Conservation (phyloP, 345 rosid species). For the Lagerstroemia speciosa region DNA sequence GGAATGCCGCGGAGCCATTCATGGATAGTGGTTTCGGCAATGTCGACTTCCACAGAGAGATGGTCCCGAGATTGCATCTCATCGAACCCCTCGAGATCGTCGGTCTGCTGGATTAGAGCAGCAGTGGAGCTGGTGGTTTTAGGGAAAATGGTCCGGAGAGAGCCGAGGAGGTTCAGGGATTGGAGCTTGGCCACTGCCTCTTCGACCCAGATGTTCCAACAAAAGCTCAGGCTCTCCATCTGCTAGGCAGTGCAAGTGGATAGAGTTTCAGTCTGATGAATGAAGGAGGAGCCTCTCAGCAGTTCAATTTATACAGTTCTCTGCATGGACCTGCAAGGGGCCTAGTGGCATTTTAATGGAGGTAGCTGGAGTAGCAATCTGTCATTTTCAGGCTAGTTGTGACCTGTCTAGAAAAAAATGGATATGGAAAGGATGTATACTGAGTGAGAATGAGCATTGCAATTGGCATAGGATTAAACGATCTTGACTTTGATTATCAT, state of each 20-base stretch:
- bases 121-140: neutral
- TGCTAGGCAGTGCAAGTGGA: neutral
- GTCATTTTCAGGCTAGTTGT: too few species aligned
- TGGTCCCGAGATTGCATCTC: constrained; percentile 76
- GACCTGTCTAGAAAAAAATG: too few species aligned
- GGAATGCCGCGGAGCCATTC: constrained; percentile 78
- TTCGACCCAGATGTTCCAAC: constrained; percentile 68
- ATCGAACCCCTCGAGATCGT: constrained; percentile 58
- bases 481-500: too few species aligned
- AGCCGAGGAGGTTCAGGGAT: constrained; percentile 57
- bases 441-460: too few species aligned
- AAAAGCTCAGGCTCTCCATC: neutral
- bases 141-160: constrained; percentile 52
- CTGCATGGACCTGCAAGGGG: too few species aligned
- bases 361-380: too few species aligned
- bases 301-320: too few species aligned
- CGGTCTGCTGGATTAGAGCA: constrained; percentile 2
- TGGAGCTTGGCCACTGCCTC: constrained; percentile 64
- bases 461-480: too few species aligned
- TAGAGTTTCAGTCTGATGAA: too few species aligned
- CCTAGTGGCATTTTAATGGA: too few species aligned
- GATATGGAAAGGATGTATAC: too few species aligned
- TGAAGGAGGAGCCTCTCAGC: too few species aligned
- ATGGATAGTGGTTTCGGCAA: constrained; percentile 49
- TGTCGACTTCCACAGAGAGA: constrained; percentile 52